Evolutionary conservation across 805 yeast species (phyloP).

Genomic region (Yamadazyma akitaensis): DNA sequence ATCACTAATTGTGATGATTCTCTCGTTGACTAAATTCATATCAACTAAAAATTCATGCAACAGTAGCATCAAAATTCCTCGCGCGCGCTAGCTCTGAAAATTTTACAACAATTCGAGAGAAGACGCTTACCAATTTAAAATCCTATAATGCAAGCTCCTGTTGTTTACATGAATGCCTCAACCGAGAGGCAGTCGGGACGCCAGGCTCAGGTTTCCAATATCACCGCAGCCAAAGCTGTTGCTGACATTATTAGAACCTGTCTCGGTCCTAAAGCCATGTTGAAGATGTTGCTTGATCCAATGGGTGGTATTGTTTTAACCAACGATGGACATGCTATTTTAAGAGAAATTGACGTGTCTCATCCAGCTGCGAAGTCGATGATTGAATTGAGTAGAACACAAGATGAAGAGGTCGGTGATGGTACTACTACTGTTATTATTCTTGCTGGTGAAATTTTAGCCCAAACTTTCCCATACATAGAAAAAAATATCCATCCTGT

Average conservation of each 20-base stretch:
- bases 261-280: conserved; percentile 98
- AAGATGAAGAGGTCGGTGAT: conserved; percentile 98
- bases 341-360: conserved; percentile 94
- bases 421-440: conserved; percentile 98
- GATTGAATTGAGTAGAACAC: conserved; percentile 95
- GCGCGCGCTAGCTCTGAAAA: neutral
- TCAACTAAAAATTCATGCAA: conserved; percentile 7
- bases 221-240: conserved; percentile 99
- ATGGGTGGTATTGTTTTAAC: conserved; percentile 95
- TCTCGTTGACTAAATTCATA: conserved; percentile 31
- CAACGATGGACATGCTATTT: conserved; percentile 97
- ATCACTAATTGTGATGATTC: conserved; percentile 33
- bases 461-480: conserved; percentile 90
- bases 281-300: conserved; percentile 96
- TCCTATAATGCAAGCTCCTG: conserved; percentile 43
- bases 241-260: conserved; percentile 97
- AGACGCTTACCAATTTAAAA: neutral
- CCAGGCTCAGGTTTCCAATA: conserved; percentile 93
- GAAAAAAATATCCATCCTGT: conserved; percentile 98
- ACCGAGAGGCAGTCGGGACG: conserved; percentile 95
- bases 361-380: conserved; percentile 99
- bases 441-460: conserved; percentile 93
- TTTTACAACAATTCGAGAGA: neutral
- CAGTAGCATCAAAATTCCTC: neutral
- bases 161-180: conserved; percentile 60